Percentiles rank a stretch among this genome's conserved stretches.
Conservation (phyloP, 805 yeast genomes). For the Scheffersomyces lignosus region DNA sequence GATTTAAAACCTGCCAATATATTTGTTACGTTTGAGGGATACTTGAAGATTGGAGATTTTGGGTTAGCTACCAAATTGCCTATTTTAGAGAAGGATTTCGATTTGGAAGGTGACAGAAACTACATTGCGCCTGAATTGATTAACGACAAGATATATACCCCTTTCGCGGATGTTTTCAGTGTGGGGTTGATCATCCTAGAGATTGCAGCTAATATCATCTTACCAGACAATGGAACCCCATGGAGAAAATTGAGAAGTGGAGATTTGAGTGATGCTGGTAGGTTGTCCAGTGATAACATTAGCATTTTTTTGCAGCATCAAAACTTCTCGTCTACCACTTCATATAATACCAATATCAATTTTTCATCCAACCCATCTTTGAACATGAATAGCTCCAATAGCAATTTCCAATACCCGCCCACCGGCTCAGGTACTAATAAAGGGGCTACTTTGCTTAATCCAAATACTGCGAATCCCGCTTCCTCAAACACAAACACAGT, state of each 20-base stretch:
- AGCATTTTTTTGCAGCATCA: conserved; percentile 42
- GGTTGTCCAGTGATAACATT: conserved; percentile 55
- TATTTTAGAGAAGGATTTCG: conserved; percentile 61
- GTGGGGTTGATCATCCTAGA: conserved; percentile 91
- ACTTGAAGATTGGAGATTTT: conserved; percentile 92
- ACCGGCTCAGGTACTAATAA: background rate
- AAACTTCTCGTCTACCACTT: conserved; percentile 34
- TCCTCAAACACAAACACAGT: background rate
- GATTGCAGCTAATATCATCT: conserved; percentile 89
- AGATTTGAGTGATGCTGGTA: conserved; percentile 92
- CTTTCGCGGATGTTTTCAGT: conserved; percentile 94
- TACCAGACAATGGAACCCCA: conserved; percentile 94
- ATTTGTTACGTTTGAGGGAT: conserved; percentile 92
- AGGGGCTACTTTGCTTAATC: background rate
- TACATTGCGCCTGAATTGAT: conserved; percentile 97
- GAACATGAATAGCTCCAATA: conserved; percentile 4
- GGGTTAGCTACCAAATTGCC: conserved; percentile 90
- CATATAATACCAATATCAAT: conserved; percentile 11
- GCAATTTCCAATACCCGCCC: conserved; percentile 4
- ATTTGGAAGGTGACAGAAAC: conserved; percentile 95
- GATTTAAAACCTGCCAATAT: conserved; percentile 96
- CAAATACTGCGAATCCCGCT: background rate
- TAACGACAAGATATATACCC: conserved; percentile 76
- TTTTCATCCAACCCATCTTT: conserved; percentile 8
- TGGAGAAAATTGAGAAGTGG: conserved; percentile 97